Conservation (phyloP, 768 basidiomycete genomes). For the Termitomyces sp. region DNA sequence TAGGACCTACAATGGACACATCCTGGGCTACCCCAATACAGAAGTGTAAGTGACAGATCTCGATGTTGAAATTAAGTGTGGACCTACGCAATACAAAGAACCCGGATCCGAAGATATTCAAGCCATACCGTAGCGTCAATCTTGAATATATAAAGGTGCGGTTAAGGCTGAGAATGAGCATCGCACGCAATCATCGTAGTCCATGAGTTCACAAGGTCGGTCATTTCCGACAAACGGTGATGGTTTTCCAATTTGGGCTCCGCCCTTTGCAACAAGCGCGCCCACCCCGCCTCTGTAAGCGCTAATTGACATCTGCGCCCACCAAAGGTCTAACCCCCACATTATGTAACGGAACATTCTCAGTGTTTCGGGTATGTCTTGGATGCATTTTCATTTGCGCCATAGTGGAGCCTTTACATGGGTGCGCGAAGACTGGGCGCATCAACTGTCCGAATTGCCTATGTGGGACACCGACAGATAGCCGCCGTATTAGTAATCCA, state of each 20-base stretch:
- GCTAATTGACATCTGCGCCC: neutral
- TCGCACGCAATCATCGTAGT: neutral
- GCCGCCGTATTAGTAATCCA: constrained; percentile 1
- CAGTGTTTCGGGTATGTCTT: neutral
- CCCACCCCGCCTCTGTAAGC: neutral
- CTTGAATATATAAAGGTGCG: neutral
- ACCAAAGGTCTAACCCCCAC: neutral
- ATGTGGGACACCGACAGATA: constrained; percentile 4
- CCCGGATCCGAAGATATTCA: neutral
- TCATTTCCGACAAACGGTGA: neutral
- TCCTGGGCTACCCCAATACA: constrained; percentile 24
- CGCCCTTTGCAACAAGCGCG: neutral
- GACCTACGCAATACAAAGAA: neutral
- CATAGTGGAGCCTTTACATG: neutral
- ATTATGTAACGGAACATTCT: neutral
- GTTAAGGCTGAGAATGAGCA: neutral
- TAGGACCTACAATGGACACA: constrained; percentile 20
- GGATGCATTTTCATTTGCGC: neutral
- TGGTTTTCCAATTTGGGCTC: constrained; percentile 1
- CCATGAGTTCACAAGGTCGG: neutral
- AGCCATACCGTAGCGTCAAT: neutral
- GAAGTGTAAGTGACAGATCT: constrained; percentile 15
- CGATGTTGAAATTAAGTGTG: neutral
- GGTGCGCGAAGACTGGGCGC: neutral
- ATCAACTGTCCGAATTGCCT: constrained; percentile 1